Evolutionary conservation across 2,329 filamentous ascomycete species (phyloP), one percentile per base, ranked within the genome.

Genomic region (Phialophora macrospora): DNA sequence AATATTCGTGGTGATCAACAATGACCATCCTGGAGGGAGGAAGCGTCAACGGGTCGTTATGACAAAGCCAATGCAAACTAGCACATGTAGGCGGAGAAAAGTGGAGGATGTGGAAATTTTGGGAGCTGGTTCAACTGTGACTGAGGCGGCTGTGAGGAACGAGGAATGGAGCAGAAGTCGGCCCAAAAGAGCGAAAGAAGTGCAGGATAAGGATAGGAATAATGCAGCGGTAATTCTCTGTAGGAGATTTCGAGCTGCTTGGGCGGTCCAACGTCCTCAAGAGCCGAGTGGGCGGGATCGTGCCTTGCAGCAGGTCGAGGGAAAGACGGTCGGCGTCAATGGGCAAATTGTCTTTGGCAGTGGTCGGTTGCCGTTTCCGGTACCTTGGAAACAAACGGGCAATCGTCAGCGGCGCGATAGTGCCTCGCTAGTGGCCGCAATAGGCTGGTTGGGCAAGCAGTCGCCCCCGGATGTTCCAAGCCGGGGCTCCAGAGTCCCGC

Each of bases 1-100:
- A 85, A 79, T 92, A 93, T 76, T 95, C 91, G 79, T 95, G 88
- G 75, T 90, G 88, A 79, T 96, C 92, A 76, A 95, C 89, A 75
- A 96, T 85, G 76, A 97, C 93, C 94, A 98, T 98, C 24, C 60
- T 65, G 48, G 26, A 22, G 8, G 8, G 22, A 22, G 48, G 48
- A 17, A 17, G 9, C 3, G 12, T 51, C 48, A 7, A 22, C 12
- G 32, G 26, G 41, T 38, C 24, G 46, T 7, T 60, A n/a, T 34
- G 46, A 3, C 20, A 49, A 12, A 38, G 32, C 49, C 26, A 49
- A 64, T 24, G 46, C 49, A 28, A 22, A 22, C 49, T 49, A 62
- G 49, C 49, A 60, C 65, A 60, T 60, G 44, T 26, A 41, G 48
- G 4, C 8, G 22, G 26, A 32, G 24, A 26, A 30, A 24, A n/a